Conservation (phyloP, 192 early-diverging fungal species). For the Rhizophagus prolifer region DNA sequence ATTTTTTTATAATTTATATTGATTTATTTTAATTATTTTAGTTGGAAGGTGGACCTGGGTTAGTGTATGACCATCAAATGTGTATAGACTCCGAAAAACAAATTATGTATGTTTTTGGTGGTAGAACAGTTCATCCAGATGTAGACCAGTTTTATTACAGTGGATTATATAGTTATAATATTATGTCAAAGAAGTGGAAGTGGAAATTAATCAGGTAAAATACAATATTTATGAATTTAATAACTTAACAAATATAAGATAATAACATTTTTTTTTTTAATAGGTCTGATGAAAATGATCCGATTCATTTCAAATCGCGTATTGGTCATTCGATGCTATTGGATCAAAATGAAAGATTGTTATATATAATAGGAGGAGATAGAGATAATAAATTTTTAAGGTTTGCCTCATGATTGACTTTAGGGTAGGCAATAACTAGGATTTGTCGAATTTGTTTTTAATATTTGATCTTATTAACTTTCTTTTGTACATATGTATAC, state of each 20-base stretch:
- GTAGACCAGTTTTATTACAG: slow-evolving; percentile 71
- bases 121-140: slow-evolving; percentile 69
- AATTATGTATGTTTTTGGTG: slow-evolving; percentile 90
- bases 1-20: background rate
- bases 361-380: slow-evolving; percentile 91
- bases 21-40: slow-evolving; percentile 33
- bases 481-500: background rate
- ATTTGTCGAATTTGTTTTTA: background rate
- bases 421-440: background rate
- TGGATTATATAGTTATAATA: slow-evolving; percentile 84
- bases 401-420: background rate
- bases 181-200: slow-evolving; percentile 60
- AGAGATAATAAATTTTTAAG: slow-evolving; percentile 74
- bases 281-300: slow-evolving; percentile 29
- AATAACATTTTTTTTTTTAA: slow-evolving; percentile 30
- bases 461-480: background rate
- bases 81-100: slow-evolving; percentile 69
- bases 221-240: slow-evolving; percentile 12
- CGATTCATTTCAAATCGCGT: slow-evolving; percentile 73
- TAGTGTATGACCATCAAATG: slow-evolving; percentile 96
- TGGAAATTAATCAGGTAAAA: slow-evolving; percentile 81
- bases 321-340: slow-evolving; percentile 91
- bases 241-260: slow-evolving; percentile 30
- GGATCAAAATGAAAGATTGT: slow-evolving; percentile 46
- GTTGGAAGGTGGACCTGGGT: slow-evolving; percentile 77